A percentile compares a stretch with the other conserved stretches of the same genome.
Evolutionary conservation across 2,329 filamentous ascomycete species (phyloP).

Genomic region (Exophiala lecanii-corni): DNA sequence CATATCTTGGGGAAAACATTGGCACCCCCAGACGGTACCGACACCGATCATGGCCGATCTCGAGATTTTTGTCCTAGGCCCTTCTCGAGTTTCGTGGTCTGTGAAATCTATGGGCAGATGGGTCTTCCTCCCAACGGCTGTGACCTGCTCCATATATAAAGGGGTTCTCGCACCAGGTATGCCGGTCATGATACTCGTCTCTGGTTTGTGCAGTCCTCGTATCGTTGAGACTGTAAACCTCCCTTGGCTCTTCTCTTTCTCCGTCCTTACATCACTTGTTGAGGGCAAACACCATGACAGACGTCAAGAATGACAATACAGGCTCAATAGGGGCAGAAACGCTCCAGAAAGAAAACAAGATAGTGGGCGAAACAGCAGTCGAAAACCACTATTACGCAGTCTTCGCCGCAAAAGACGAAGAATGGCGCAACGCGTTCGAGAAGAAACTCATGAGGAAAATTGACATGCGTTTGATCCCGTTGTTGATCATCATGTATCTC

Average conservation of each 20-base stretch:
- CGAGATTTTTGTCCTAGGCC: too few relatives aligned
- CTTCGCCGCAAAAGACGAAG: not conserved
- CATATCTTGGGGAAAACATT: not conserved
- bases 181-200: too few relatives aligned
- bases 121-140: too few relatives aligned
- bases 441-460: conserved; percentile 51
- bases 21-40: not conserved
- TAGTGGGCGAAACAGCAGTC: conserved; percentile 22
- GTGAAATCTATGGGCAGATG: too few relatives aligned
- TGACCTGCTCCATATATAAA: too few relatives aligned
- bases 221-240: too few relatives aligned
- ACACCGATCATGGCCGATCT: too few relatives aligned
- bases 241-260: too few relatives aligned
- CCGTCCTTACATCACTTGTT: too few relatives aligned
- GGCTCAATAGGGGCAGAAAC: not conserved
- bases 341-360: conserved; percentile 37
- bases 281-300: not conserved
- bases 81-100: too few relatives aligned
- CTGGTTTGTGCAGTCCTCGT: too few relatives aligned
- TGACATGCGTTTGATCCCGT: conserved; percentile 49
- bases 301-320: not conserved
- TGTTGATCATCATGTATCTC: conserved; percentile 36
- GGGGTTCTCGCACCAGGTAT: too few relatives aligned
- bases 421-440: conserved; percentile 28
- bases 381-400: not conserved